Evolutionary conservation across 257 asterid genomes (phyloP).

Genomic region (Solanum paucissectum): DNA sequence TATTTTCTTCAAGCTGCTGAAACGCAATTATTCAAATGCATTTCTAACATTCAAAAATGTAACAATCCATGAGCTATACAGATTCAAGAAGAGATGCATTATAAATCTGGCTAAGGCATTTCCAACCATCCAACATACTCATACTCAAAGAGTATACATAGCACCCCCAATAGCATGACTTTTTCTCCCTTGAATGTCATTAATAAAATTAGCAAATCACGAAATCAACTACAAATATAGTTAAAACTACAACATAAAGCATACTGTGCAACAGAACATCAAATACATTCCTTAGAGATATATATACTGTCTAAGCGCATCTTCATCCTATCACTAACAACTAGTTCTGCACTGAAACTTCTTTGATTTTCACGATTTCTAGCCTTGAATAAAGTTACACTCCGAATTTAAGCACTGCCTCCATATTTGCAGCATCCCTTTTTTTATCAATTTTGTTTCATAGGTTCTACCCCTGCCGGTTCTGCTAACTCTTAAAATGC

Average conservation of each 20-base stretch:
- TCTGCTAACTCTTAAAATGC: conserved; percentile 35
- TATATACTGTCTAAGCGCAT: not conserved
- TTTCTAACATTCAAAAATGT: not conserved
- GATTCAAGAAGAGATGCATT: no score
- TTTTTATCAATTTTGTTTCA: not conserved
- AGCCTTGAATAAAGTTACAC: not conserved
- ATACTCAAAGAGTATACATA: not conserved
- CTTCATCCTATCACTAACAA: not conserved
- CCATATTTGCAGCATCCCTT: not conserved
- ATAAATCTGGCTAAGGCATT: not conserved
- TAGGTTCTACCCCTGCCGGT: not conserved
- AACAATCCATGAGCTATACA: not conserved
- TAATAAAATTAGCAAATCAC: not conserved
- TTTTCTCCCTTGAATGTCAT: not conserved
- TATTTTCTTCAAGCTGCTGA: no score
- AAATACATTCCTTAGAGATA: not conserved
- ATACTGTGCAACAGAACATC: not conserved
- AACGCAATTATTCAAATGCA: not conserved
- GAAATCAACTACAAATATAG: not conserved
- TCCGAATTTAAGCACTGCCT: not conserved
- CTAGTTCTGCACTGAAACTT: not conserved
- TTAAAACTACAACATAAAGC: not conserved
- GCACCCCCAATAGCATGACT: not conserved
- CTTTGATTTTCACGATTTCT: not conserved
- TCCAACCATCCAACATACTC: not conserved